Conservation (phyloP, 1,284 basidiomycete species). For the Sanguinoderma infundibulare region DNA sequence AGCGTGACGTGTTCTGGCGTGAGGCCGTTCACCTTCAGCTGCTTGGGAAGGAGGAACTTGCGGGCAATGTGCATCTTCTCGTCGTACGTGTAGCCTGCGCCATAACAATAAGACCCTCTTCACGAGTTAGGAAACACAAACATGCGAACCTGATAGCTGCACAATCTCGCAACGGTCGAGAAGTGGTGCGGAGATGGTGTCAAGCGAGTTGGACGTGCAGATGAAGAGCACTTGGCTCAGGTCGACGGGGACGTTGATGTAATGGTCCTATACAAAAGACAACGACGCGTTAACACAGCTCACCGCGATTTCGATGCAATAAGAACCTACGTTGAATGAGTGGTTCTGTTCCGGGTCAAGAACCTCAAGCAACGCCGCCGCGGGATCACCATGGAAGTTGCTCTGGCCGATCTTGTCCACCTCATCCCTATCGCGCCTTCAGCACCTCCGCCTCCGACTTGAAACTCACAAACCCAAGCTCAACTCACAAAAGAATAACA, state of each 20-base stretch:
- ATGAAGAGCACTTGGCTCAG: constrained; percentile 89
- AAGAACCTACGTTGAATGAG: constrained; percentile 69
- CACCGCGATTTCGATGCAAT: background rate
- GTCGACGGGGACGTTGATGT: constrained; percentile 90
- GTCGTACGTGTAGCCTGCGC: constrained; percentile 83
- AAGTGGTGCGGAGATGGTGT: constrained; percentile 87
- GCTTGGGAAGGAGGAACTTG: constrained; percentile 87
- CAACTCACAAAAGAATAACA: constrained; percentile 74
- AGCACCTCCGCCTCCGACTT: background rate
- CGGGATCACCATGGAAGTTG: constrained; percentile 90
- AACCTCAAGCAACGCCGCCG: constrained; percentile 87
- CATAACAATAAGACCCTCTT: background rate
- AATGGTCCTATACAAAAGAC: constrained; percentile 72
- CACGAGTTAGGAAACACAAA: background rate
- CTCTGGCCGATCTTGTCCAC: constrained; percentile 89
- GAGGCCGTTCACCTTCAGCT: constrained; percentile 74
- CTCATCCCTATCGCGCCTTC: constrained; percentile 58
- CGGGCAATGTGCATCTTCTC: constrained; percentile 91
- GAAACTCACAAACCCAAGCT: constrained; percentile 30
- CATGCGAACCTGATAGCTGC: constrained; percentile 62
- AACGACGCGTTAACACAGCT: background rate
- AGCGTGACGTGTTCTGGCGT: constrained; percentile 41
- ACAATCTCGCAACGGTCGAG: constrained; percentile 78
- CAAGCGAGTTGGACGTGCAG: constrained; percentile 86
- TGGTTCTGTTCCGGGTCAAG: constrained; percentile 93